phyloP scores from a whole-genome alignment of 257 asterid genomes.

The Primulina eburnea region DNA sequence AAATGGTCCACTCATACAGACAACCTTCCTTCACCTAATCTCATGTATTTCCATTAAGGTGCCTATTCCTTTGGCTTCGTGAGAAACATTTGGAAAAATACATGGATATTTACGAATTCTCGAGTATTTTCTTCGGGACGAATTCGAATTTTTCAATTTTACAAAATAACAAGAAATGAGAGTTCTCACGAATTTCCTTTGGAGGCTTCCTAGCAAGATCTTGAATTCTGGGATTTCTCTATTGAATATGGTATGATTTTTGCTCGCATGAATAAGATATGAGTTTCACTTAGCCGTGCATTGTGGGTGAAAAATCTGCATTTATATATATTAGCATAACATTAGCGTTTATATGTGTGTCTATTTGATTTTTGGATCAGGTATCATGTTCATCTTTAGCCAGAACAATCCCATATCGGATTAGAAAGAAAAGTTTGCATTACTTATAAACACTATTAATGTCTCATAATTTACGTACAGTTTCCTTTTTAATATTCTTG shows the following conservation, averaged over 20 bases:
- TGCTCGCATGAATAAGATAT: neutral
- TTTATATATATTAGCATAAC: too few species aligned
- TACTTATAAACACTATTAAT: too few species aligned
- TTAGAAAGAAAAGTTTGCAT: too few species aligned
- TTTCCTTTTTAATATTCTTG: neutral
- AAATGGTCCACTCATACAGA: too few species aligned
- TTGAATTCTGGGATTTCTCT: conserved; percentile 21
- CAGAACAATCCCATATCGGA: too few species aligned
- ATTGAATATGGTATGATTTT: conserved; percentile 27
- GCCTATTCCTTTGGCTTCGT: neutral
- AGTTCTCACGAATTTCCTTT: conserved; percentile 17
- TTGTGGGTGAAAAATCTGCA: too few species aligned
- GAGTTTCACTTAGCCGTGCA: neutral
- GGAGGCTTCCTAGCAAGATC: conserved; percentile 28
- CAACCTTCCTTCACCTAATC: too few species aligned
- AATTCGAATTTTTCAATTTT: neutral
- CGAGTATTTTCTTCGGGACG: neutral
- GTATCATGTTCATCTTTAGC: neutral
- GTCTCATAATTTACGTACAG: too few species aligned
- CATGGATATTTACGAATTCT: too few species aligned
- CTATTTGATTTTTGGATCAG: neutral
- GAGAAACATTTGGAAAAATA: too few species aligned
- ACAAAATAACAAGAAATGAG: conserved; percentile 4
- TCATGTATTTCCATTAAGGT: too few species aligned
- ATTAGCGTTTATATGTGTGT: too few species aligned